Base-by-base conservation (phyloP, 768 basidiomycete genomes). In the Guyanaporus albipodus region DNA sequence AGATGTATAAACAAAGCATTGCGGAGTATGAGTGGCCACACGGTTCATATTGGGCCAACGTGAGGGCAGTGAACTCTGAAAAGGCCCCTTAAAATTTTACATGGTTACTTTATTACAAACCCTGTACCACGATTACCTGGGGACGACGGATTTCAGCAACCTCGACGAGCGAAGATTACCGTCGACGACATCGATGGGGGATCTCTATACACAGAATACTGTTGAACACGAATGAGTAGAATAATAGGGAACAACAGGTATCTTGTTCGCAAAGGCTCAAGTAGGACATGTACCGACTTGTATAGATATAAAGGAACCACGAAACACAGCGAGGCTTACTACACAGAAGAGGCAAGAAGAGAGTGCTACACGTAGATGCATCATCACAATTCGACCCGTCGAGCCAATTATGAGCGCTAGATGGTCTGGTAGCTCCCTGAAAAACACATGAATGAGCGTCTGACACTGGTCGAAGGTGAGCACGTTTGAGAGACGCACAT, bases 11-110 rank as follows among this genome's bases (percentile, higher is more conserved):
- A 53, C 62, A 79, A 43, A 89, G 88, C 54, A 91, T 95, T 56
- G 79, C 78, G 11, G 81, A 87, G 57, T 97, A 77, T 62, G 82
- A 88, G 59, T 97, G 82, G 82, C 94, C 94, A 7, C 73, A 79
- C 54, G 94, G 94, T 3, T 59, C 52, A 22, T 67, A 63, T 32
- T 67, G 64, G 64, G 54, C 26, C 17, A 37, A 45, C 43, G 33
- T 39, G 17, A 26, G 40, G 50, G 48, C 21, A 31, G 43, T 22
- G 38, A 49, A 21, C 44, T 14, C 18, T 38, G 32, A 46, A 28
- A 38, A 38, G 10, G 45, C 31, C 18, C 1, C 11, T 27, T 27
- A 27, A 15, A 31, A 38, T 32, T 14, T 4, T 49, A 44, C 41
- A 42, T 43, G 19, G 41, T 49, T 26, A 41, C 31, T 22, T 19